Percentiles rank a stretch among this genome's conserved stretches.
Conservation (phyloP, 2,329 filamentous ascomycete genomes). For the Neobulgaria alba region DNA sequence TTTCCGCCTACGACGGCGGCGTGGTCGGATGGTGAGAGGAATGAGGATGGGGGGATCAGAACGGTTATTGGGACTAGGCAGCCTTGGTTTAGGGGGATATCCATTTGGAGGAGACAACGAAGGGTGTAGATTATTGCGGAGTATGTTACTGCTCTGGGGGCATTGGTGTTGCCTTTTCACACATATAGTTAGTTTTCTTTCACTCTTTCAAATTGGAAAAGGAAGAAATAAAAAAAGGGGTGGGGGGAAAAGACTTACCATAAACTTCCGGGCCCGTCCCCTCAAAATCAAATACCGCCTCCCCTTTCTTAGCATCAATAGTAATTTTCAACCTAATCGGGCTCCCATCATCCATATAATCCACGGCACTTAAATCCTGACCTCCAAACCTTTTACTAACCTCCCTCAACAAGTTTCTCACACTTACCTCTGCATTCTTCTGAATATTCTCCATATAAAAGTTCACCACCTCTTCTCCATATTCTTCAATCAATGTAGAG, state of each 20-base stretch:
- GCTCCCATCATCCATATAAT: constrained; percentile 83
- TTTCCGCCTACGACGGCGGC: constrained; percentile 80
- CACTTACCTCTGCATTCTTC: constrained; percentile 67
- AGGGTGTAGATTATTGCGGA: constrained; percentile 82
- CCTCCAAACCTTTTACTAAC: constrained; percentile 63
- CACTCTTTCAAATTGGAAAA: not conserved
- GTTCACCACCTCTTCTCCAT: constrained; percentile 67
- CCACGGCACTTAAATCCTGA: constrained; percentile 61
- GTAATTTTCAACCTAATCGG: constrained; percentile 67
- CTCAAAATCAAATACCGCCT: constrained; percentile 69
- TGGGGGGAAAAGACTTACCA: constrained; percentile 34
- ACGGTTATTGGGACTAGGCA: constrained; percentile 71
- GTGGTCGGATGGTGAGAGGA: constrained; percentile 66
- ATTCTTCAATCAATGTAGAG: constrained; percentile 64
- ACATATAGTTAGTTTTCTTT: constrained; percentile 2
- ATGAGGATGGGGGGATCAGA: constrained; percentile 60
- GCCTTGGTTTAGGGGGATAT: constrained; percentile 82
- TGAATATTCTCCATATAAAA: constrained; percentile 82
- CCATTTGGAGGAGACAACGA: constrained; percentile 68
- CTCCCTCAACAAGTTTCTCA: constrained; percentile 63
- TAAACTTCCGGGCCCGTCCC: constrained; percentile 76
- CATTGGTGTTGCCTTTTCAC: constrained; percentile 67
- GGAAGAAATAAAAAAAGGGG: not conserved
- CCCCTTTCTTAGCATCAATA: constrained; percentile 65
- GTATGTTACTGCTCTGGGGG: constrained; percentile 73